Evolutionary conservation across 805 yeast species (phyloP), one percentile per base, ranked within the genome.

Genomic region (Schizosaccharomyces lindneri): DNA sequence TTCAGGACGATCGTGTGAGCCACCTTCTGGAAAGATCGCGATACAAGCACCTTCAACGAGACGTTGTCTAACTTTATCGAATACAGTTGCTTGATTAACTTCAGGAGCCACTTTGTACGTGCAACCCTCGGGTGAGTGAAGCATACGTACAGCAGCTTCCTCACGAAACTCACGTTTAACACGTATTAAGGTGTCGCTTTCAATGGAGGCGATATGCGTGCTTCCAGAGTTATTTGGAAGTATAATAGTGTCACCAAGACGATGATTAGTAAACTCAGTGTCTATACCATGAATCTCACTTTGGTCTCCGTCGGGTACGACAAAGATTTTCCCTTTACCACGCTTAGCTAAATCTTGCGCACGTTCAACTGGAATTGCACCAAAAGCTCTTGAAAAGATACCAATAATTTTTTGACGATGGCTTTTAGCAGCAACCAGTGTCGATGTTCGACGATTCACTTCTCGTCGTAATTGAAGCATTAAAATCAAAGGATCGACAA

Each of bases 1-100:
- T 65, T 87, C 94, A 0, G 97, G 82, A 66, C 98, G 78, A 71
- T 90, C 98, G 68, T 90, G 98, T 13, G 96, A 87, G 0, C 98
- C 98, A 63, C 98, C 98, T 74, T 93, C 98, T 7, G 98, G 97
- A 74, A 88, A 93, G 57, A 93, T 86, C 11, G 97, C 97, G 43
- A 93, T 73, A 64, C 94, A 86, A 62, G 85, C 81, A 55, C 93
- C 88, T 63, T 80, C 78, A 21, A 86, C 78, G 64, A 93, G 76
- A 70, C 87, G 95, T 60, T 83, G 80, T 70, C 89, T 93, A 2
- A 93, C 97, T 65, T 79, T 77, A 62, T 84, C 79, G 71, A 87
- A 93, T 62, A 93, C 95, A 57, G 76, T 75, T 19, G 86, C 79
- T 72, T 93, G 97, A 71, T 93, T 88, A 62, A 93, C 84, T 67